Conservation (phyloP, 352 stramenopile species). For the Elongisporangium anandrum region DNA sequence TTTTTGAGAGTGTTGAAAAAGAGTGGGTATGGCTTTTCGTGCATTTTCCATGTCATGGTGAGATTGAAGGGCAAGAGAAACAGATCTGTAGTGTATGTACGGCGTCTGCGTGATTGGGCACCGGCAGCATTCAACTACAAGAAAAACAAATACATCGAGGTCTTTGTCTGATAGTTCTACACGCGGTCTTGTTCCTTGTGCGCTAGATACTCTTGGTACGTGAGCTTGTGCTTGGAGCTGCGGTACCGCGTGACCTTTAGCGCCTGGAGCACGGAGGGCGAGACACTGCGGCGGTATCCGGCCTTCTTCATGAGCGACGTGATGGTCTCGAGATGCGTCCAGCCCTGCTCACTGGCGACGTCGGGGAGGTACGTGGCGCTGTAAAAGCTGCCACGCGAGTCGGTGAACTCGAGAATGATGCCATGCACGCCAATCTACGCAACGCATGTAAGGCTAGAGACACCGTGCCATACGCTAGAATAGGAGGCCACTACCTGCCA, state of each 20-base stretch:
- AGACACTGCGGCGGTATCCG: conserved; percentile 58
- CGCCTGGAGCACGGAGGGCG: conserved; percentile 41
- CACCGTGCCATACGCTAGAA: too few relatives aligned
- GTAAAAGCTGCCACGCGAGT: conserved; percentile 41
- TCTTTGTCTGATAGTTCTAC: neutral
- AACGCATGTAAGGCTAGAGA: neutral
- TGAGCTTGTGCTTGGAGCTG: conserved; percentile 80
- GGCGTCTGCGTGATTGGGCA: neutral
- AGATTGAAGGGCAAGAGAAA: neutral
- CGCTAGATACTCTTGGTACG: conserved; percentile 73
- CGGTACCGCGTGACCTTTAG: conserved; percentile 79
- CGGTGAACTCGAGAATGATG: conserved; percentile 79
- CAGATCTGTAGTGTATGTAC: neutral
- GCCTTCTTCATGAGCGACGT: conserved; percentile 80
- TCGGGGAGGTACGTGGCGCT: conserved; percentile 78
- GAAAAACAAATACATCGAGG: neutral
- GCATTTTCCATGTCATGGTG: neutral
- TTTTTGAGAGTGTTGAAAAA: neutral
- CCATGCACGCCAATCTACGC: conserved; percentile 60
- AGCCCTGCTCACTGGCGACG: conserved; percentile 70
- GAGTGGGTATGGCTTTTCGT: neutral
- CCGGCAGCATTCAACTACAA: neutral
- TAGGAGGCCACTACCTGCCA: conserved; percentile 48
- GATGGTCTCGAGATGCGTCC: conserved; percentile 65
- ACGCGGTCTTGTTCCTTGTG: conserved; percentile 31